Percentiles rank a stretch among this genome's conserved stretches.
These are phyloP conservation scores for Nitzschia sp. DNA, from an alignment of 108 stramenopile genomes.

Conservation along the genomic window DNA sequence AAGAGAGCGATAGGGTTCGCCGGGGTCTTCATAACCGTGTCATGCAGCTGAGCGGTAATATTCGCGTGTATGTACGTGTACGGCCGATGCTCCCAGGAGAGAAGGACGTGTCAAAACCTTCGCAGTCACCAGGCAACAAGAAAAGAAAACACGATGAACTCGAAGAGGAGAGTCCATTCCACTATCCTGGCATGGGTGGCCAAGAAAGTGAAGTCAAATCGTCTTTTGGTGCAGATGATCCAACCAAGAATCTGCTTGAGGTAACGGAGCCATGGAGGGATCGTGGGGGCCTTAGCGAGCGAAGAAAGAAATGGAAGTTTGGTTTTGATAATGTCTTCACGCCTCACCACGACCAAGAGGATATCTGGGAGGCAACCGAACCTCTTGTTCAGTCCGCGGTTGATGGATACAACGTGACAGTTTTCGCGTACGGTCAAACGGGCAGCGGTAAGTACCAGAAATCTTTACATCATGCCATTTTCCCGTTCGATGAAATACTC, in stretches of 20 bases:
- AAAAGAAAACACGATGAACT: conserved; percentile 22
- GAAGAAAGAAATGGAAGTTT: conserved; percentile 68
- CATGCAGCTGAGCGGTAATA: conserved; percentile 83
- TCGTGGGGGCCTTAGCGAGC: conserved; percentile 73
- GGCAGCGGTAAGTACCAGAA: conserved; percentile 45
- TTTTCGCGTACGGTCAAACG: conserved; percentile 92
- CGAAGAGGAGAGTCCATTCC: conserved; percentile 35
- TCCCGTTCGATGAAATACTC: too few species aligned
- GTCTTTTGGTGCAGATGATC: conserved; percentile 51
- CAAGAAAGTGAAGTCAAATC: conserved; percentile 19
- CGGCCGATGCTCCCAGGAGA: conserved; percentile 59
- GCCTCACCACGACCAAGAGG: conserved; percentile 58
- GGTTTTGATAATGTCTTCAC: conserved; percentile 79
- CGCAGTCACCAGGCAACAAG: background rate
- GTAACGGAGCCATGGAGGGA: conserved; percentile 76
- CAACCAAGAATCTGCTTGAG: conserved; percentile 73
- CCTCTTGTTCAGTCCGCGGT: conserved; percentile 84
- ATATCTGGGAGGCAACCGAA: conserved; percentile 83
- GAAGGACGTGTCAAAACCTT: background rate
- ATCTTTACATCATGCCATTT: background rate
- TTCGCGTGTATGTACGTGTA: conserved; percentile 86
- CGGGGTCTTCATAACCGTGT: conserved; percentile 71
- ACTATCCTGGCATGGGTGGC: conserved; percentile 45
- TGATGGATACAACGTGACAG: conserved; percentile 90
- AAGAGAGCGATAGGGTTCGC: conserved; percentile 66